These are phyloP conservation scores for Gracilariopsis chorda DNA, from an alignment of 23 red algal species.

Conservation along the genomic window DNA sequence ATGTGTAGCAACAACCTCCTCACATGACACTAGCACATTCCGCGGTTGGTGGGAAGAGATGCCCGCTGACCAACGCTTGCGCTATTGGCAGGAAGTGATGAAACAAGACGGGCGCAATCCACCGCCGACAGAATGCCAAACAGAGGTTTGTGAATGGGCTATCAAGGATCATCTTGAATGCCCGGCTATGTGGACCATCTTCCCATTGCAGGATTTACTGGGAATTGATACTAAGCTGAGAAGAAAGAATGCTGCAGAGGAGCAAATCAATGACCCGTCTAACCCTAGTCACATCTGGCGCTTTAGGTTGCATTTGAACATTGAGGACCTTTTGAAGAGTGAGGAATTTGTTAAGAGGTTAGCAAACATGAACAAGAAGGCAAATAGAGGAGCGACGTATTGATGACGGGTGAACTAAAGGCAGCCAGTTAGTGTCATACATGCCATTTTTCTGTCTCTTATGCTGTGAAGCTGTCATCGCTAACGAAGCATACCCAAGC, in stretches of 20 bases:
- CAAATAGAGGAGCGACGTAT: slow-evolving; percentile 27
- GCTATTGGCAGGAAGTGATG: slow-evolving; percentile 72
- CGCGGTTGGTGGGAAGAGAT: slow-evolving; percentile 98
- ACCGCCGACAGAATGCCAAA: slow-evolving; percentile 41
- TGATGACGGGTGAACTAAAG: too few relatives aligned
- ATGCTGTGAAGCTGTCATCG: too few relatives aligned
- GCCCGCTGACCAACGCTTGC: slow-evolving; percentile 20
- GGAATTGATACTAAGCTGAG: slow-evolving; percentile 79
- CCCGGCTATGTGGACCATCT: slow-evolving; percentile 86
- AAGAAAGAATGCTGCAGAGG: slow-evolving; percentile 60
- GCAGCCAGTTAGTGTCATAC: too few relatives aligned
- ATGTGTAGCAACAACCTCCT: slow-evolving; percentile 83
- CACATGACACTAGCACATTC: slow-evolving; percentile 90
- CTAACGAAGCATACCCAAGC: too few relatives aligned
- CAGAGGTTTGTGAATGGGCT: slow-evolving; percentile 65
- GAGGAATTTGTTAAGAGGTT: slow-evolving; percentile 18
- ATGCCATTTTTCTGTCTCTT: too few relatives aligned
- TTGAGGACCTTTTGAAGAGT: slow-evolving; percentile 27
- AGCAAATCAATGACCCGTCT: slow-evolving; percentile 89
- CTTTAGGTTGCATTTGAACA: slow-evolving; percentile 57
- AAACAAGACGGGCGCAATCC: slow-evolving; percentile 7
- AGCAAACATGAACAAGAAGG: slow-evolving; percentile 8
- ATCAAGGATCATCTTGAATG: slow-evolving; percentile 67
- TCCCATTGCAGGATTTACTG: slow-evolving; percentile 90
- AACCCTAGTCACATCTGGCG: slow-evolving; percentile 83